phyloP scores from a whole-genome alignment of 371 early-diverging fungal genomes.

The Umbelopsis sp. region DNA sequence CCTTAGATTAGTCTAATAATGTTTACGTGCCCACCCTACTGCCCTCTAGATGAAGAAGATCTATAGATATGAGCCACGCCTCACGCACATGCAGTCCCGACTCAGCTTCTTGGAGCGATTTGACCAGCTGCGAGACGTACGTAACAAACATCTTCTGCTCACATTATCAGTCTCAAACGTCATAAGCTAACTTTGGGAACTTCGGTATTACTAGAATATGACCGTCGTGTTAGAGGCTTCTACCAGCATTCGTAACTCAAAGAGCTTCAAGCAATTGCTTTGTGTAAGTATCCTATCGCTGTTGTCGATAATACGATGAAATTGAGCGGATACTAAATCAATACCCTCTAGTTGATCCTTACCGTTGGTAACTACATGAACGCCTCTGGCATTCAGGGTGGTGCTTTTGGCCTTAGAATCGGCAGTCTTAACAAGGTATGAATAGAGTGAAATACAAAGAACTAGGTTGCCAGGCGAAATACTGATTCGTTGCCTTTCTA shows the following conservation, averaged over 20 bases:
- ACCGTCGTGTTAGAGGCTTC: conserved; percentile 45
- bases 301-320: not conserved
- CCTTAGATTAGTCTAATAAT: not conserved
- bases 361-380: conserved; percentile 69
- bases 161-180: not conserved
- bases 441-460: not conserved
- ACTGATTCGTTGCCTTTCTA: not conserved
- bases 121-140: conserved; percentile 36
- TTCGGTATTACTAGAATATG: conserved; percentile 33
- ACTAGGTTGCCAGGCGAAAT: not conserved
- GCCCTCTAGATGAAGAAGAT: conserved; percentile 47
- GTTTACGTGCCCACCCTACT: not conserved
- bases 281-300: conserved; percentile 24
- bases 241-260: conserved; percentile 45
- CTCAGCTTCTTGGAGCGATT: conserved; percentile 52
- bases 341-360: conserved; percentile 35
- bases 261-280: conserved; percentile 43
- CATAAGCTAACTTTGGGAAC: not conserved
- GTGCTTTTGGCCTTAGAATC: conserved; percentile 62
- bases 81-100: conserved; percentile 54
- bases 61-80: conserved; percentile 50
- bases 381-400: conserved; percentile 56
- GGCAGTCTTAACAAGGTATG: conserved; percentile 56
- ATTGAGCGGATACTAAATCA: not conserved
- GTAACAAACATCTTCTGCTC: not conserved